Percentiles rank a stretch among this genome's conserved stretches.
These are phyloP conservation scores for Verticillium alfalfae DNA, from an alignment of 2,329 filamentous ascomycete genomes.

Conservation along the genomic window DNA sequence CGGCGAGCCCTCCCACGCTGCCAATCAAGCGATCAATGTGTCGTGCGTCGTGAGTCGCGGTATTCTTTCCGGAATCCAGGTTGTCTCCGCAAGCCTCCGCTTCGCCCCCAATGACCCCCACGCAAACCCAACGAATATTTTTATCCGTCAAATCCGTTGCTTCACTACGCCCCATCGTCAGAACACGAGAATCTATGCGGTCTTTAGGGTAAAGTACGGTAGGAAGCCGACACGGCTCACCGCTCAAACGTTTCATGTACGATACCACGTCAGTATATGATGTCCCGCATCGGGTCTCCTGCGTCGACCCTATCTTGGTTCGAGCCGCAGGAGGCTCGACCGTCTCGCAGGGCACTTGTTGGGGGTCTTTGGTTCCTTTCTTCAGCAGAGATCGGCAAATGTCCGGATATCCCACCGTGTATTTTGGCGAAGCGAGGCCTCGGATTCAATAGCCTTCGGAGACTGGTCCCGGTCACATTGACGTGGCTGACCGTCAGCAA, in stretches of 20 bases:
- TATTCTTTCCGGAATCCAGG: neutral
- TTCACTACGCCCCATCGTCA: neutral
- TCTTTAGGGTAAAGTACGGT: neutral
- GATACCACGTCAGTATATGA: neutral
- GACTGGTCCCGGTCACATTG: neutral
- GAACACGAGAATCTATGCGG: neutral
- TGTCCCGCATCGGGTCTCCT: neutral
- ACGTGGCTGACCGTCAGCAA: neutral
- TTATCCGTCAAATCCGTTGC: neutral
- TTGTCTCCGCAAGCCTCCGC: neutral
- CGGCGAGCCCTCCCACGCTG: neutral
- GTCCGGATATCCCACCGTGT: neutral
- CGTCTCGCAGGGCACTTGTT: neutral
- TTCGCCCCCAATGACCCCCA: neutral
- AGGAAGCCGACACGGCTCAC: neutral
- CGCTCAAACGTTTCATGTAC: neutral
- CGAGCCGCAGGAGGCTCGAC: neutral
- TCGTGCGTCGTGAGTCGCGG: neutral
- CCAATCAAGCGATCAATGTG: neutral
- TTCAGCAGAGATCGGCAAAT: neutral
- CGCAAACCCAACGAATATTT: neutral
- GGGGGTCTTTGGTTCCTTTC: neutral
- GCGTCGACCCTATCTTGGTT: neutral
- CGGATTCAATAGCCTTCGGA: neutral
- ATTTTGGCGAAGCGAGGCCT: neutral